Conservation (phyloP, 2,329 filamentous ascomycete genomes). For the Trichoderma sp. region DNA sequence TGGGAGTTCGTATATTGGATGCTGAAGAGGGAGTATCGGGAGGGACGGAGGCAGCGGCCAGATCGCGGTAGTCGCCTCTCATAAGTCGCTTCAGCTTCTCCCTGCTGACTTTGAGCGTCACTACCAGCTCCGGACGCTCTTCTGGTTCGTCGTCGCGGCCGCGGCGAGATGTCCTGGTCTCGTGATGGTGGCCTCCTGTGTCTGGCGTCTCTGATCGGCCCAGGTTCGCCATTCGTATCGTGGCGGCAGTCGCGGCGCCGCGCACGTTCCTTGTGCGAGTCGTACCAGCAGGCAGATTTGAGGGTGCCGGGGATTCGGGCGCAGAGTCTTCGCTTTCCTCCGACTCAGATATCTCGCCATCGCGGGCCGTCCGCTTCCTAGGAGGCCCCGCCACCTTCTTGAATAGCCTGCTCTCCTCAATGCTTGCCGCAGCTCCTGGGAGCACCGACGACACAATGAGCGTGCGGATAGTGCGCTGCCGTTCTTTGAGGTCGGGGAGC, state of each 20-base stretch:
- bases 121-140: slow-evolving; percentile 67
- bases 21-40: slow-evolving; percentile 41
- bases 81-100: slow-evolving; percentile 71
- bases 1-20: slow-evolving; percentile 39
- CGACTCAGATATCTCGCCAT: slow-evolving; percentile 81
- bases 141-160: slow-evolving; percentile 82
- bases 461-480: slow-evolving; percentile 89
- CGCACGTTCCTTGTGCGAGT: slow-evolving; percentile 86
- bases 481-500: slow-evolving; percentile 93
- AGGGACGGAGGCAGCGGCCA: slow-evolving; percentile 40
- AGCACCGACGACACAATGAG: slow-evolving; percentile 90
- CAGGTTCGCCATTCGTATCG: slow-evolving; percentile 81
- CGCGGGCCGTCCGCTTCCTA: slow-evolving; percentile 56
- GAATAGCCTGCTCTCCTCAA: slow-evolving; percentile 86
- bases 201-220: slow-evolving; percentile 91
- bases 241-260: slow-evolving; percentile 82
- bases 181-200: slow-evolving; percentile 67
- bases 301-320: slow-evolving; percentile 80
- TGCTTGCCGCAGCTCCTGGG: slow-evolving; percentile 75
- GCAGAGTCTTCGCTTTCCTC: slow-evolving; percentile 89
- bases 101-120: slow-evolving; percentile 73
- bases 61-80: slow-evolving; percentile 54
- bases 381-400: slow-evolving; percentile 69
- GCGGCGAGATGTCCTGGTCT: slow-evolving; percentile 68
- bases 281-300: slow-evolving; percentile 69